phyloP scores from a whole-genome alignment of 352 stramenopile genomes.

The Pythium angustatum region DNA sequence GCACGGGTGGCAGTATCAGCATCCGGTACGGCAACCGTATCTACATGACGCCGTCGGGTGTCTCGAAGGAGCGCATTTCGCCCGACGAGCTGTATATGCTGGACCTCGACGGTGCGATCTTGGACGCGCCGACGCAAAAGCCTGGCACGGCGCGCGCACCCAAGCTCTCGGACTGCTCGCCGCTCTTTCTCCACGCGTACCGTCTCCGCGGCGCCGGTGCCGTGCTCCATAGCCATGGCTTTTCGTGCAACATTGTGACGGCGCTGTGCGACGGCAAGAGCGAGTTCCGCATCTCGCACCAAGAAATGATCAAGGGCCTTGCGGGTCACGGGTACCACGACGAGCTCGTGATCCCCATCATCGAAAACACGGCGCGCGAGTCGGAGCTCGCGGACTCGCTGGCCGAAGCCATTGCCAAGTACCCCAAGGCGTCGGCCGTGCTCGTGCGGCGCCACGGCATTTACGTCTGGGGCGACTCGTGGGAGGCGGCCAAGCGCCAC shows the following conservation, averaged over 20 bases:
- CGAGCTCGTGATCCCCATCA: conserved; percentile 94
- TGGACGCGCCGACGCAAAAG: conserved; percentile 59
- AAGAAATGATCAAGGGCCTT: conserved; percentile 98
- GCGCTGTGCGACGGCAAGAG: conserved; percentile 82
- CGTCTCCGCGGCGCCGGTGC: conserved; percentile 73
- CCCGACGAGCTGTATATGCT: conserved; percentile 95
- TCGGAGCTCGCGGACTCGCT: conserved; percentile 91
- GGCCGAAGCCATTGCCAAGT: conserved; percentile 75
- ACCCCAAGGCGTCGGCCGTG: conserved; percentile 91
- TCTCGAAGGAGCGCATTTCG: conserved; percentile 96
- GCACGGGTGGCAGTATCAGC: conserved; percentile 93
- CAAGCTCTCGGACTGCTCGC: conserved; percentile 93
- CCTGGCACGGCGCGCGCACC: conserved; percentile 32
- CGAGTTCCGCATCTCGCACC: conserved; percentile 92
- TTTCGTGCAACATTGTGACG: conserved; percentile 89
- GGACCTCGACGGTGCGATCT: conserved; percentile 79
- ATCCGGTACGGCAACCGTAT: conserved; percentile 92
- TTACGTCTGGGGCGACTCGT: conserved; percentile 96
- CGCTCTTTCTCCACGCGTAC: conserved; percentile 94
- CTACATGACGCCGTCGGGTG: conserved; percentile 95
- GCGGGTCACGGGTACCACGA: conserved; percentile 91
- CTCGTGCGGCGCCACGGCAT: conserved; percentile 95
- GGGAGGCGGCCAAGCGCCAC: conserved; percentile 96
- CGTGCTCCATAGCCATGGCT: conserved; percentile 78
- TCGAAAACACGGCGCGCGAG: conserved; percentile 95